Evolutionary conservation across 2,329 filamentous ascomycete species (phyloP), one percentile per base, ranked within the genome.

Genomic region (Verruconis gallopava): DNA sequence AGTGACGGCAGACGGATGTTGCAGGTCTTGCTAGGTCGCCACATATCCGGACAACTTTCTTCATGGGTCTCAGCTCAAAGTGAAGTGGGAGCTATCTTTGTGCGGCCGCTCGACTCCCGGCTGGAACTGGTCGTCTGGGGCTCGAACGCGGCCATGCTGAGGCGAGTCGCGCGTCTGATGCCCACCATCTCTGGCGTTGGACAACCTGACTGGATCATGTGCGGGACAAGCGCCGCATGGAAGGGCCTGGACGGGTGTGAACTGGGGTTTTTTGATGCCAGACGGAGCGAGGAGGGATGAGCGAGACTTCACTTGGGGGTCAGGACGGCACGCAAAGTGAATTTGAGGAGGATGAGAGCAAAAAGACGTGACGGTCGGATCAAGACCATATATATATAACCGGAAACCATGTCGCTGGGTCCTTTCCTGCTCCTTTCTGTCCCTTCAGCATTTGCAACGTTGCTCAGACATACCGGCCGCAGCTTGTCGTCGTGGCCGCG

Each of bases 91-190:
- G 67, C 69, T 2, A 62, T 71, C 13, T 76, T 69, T 48, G 51
- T 77, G 11, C 61, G 66, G 17, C 72, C 72, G 3, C 47, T 71
- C 20, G 50, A 55, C 2, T 54, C 58, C 20, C 66, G 68, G 43
- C 55, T 76, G 38, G 72, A 74, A 50, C 53, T 77, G 25, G 65
- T 76, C 3, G 53, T 77, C 4, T 77, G 72, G 73, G 73, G 71
- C 13, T 50, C 52, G 18, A 67, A 73, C 53, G 54, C 56, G 17
- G 54, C 58, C 17, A 67, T 65, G 4, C 53, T 75, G 37, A 55
- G 58, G 21, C 62, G 67, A 43, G 72, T 71, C 32, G 65, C 68
- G 3, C 62, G 72, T 21, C 55, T 77, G 28, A 60, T 74, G 18
- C 73, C 73, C 0, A 67, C 69, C 48, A 53, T 75, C 40, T 71